phyloP scores from a whole-genome alignment of 345 rosid genomes.

The Pugionium cornutum region DNA sequence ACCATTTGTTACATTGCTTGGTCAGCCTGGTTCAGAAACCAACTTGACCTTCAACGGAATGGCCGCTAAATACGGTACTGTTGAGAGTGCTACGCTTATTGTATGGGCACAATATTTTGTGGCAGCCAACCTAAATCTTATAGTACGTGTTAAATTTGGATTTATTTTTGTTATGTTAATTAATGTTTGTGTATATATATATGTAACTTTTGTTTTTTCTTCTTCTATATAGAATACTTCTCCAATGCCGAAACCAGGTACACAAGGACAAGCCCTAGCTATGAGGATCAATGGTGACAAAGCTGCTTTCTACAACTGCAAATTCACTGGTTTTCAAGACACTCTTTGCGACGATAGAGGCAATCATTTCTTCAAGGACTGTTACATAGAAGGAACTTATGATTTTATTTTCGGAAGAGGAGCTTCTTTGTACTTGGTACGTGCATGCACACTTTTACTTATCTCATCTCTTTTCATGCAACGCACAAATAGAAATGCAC shows the following conservation, averaged over 20 bases:
- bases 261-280: constrained; percentile 52
- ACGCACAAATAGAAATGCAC: no score
- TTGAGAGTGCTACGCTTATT: constrained; percentile 41
- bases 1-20: constrained; percentile 57
- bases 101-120: constrained; percentile 30
- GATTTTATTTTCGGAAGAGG: constrained; percentile 60
- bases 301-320: constrained; percentile 50
- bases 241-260: constrained; percentile 48
- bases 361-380: constrained; percentile 49
- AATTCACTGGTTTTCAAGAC: constrained; percentile 52
- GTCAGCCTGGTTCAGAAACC: constrained; percentile 46
- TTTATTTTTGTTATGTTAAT: no score
- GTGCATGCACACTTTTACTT: not conserved
- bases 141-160: constrained; percentile 6
- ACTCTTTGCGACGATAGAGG: constrained; percentile 55
- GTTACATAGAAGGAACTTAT: constrained; percentile 49
- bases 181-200: not conserved
- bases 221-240: constrained; percentile 42
- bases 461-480: not conserved
- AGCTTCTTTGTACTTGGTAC: constrained; percentile 51
- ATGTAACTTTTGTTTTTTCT: not conserved
- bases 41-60: constrained; percentile 47
- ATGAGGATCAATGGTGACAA: constrained; percentile 51
- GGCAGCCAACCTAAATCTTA: constrained; percentile 36
- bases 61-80: constrained; percentile 51